A percentile compares a stretch with the other conserved stretches of the same genome.
Conservation (phyloP, 805 yeast species). For the Saccharomycopsis fibuligera region DNA sequence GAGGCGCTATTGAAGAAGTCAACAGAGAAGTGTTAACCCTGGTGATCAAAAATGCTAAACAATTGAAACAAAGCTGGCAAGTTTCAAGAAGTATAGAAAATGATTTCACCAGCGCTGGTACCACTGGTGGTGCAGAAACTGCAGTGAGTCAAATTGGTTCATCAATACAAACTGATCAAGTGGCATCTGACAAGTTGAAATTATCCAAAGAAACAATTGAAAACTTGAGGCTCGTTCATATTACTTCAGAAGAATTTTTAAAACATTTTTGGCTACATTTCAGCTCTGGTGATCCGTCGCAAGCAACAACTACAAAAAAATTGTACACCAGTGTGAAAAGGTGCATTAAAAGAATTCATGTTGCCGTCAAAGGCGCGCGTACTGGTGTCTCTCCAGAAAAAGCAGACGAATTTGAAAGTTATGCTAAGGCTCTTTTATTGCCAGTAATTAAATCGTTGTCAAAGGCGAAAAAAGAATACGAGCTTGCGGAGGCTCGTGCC, state of each 20-base stretch:
- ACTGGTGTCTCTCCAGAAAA: conserved; percentile 10
- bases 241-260: conserved; percentile 68
- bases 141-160: conserved; percentile 2
- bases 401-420: conserved; percentile 5
- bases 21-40: conserved; percentile 11
- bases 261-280: conserved; percentile 70
- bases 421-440: conserved; percentile 26
- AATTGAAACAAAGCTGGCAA: conserved; percentile 21
- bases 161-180: conserved; percentile 15
- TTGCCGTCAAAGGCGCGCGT: conserved; percentile 25
- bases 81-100: conserved; percentile 10
- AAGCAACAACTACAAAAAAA: conserved; percentile 37
- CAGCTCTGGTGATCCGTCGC: conserved; percentile 41
- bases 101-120: conserved; percentile 1
- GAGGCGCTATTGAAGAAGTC: conserved; percentile 29
- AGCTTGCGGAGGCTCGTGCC: conserved; percentile 33
- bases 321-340: conserved; percentile 44
- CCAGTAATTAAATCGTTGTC: conserved; percentile 41
- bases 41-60: conserved; percentile 16
- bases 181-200: conserved; percentile 5
- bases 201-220: conserved; percentile 39
- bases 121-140: neutral
- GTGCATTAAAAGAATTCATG: conserved; percentile 39
- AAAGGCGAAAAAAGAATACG: conserved; percentile 42
- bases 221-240: conserved; percentile 53